Evolutionary conservation across 495 filamentous ascomycete species (phyloP), one percentile per base, ranked within the genome.

Genomic region (Delitschia confertaspora): DNA sequence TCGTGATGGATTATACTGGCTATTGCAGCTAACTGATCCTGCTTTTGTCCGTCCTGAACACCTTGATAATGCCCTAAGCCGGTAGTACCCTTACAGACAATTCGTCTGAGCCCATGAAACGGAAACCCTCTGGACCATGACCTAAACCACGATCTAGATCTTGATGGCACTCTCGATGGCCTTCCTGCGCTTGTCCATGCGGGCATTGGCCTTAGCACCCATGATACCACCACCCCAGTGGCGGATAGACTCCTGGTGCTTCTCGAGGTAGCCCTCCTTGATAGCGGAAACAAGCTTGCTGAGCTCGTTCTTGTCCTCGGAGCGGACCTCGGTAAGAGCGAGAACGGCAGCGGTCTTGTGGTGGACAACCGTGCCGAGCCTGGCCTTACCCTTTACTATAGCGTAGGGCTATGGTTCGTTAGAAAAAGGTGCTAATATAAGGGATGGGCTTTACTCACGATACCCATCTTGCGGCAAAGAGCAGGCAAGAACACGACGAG

Each of bases 161-260:
- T 94, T 94, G 82, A 96, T 84, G 58, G 88, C 86, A 47, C 65
- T 65, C 67, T 95, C 91, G 51, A 91, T 59, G 58, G 87, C 85
- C 80, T 95, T 95, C 73, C 86, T 78, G 76, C 87, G 88, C 86
- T 95, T 96, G 72, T 88, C 84, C 60, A 80, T 80, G 62, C 81
- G 77, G 64, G 84, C 88, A 61, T 85, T 78, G 61, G 93, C 89
- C 83, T 99, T 99, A 66, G 79, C 74, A 57, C 93, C 93, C 89
- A 96, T 95, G 73, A 96, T 95, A 71, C 93, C 93, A 78, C 93
- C 93, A 74, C 93, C 93, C 91, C 93, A 99, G 73, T 88, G 82
- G 66, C 86, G 80, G 70, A 83, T 85, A 61, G 73, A 64, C 65
- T 93, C 86, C 73, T 95, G 87, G 67, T 86, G 83, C 79, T 93